phyloP scores from a whole-genome alignment of 805 yeast species.

The Barnettozyma salicaria region DNA sequence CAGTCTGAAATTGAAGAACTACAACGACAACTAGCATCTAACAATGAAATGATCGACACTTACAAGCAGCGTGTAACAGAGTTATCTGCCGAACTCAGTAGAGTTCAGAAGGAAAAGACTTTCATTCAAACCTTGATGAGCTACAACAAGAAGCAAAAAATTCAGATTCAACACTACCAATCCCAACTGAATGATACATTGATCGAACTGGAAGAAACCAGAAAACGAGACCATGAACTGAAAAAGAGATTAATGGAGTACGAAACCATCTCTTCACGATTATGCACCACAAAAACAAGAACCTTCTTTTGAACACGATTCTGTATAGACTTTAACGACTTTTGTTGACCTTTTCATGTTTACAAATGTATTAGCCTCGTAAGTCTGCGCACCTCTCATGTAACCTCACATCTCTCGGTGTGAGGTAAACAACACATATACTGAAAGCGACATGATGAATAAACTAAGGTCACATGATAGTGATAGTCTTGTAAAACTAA shows the following conservation, averaged over 20 bases:
- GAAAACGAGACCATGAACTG: conserved; percentile 17
- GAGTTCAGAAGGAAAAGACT: conserved; percentile 1
- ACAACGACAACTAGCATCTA: conserved; percentile 1
- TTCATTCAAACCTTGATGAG: conserved; percentile 6
- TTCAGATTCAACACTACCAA: conserved; percentile 15
- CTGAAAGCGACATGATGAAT: too few relatives aligned
- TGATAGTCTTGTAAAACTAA: too few relatives aligned
- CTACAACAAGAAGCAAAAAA: conserved; percentile 8
- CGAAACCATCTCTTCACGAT: too few relatives aligned
- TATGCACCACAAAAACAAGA: not conserved
- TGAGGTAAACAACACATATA: too few relatives aligned
- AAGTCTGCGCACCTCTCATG: too few relatives aligned
- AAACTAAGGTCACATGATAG: too few relatives aligned
- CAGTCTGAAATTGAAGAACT: conserved; percentile 8
- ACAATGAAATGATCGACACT: not conserved
- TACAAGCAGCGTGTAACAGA: conserved; percentile 1
- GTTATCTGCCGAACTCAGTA: conserved; percentile 3
- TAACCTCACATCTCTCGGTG: too few relatives aligned
- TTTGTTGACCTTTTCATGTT: too few relatives aligned
- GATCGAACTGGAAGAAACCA: conserved; percentile 16
- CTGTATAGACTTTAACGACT: too few relatives aligned
- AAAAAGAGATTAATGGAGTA: conserved; percentile 17
- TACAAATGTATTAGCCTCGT: too few relatives aligned
- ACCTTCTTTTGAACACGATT: too few relatives aligned
- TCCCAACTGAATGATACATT: conserved; percentile 13